Conservation (phyloP, 192 early-diverging fungal species). For the Coemansia nantahalensis region DNA sequence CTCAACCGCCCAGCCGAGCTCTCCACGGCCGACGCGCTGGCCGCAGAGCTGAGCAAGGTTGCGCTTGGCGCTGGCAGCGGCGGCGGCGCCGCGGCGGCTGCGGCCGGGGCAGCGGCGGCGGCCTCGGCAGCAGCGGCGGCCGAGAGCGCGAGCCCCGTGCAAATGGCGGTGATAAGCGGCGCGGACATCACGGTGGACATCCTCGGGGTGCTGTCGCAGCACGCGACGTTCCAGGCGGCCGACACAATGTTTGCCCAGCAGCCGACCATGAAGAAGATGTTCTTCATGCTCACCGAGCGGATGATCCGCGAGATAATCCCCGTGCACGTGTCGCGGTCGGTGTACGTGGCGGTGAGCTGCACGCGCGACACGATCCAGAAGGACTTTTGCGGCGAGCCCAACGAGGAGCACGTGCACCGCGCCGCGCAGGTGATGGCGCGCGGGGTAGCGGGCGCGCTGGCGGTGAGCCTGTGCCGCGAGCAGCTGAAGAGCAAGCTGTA, state of each 20-base stretch:
- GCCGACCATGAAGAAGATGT: constrained; percentile 84
- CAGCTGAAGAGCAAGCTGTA: constrained; percentile 84
- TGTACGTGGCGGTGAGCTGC: constrained; percentile 88
- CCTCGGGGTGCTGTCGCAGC: constrained; percentile 45
- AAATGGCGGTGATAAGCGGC: constrained; percentile 39
- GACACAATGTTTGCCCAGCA: constrained; percentile 77
- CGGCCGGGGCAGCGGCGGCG: background rate
- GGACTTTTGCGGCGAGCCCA: constrained; percentile 93
- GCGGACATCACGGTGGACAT: constrained; percentile 46
- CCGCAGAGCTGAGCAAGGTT: constrained; percentile 24
- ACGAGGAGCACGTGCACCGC: constrained; percentile 91
- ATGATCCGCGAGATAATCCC: constrained; percentile 88
- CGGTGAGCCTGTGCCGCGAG: constrained; percentile 91
- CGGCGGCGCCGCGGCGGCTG: background rate
- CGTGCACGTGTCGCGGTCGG: constrained; percentile 89
- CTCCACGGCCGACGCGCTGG: constrained; percentile 22
- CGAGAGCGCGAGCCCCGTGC: constrained; percentile 5
- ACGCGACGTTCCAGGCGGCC: constrained; percentile 72
- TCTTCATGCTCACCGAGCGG: constrained; percentile 83
- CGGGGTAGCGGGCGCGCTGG: constrained; percentile 80
- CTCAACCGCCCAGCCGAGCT: constrained; percentile 13
- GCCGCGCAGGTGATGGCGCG: constrained; percentile 96
- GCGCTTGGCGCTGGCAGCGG: constrained; percentile 16
- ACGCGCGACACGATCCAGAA: constrained; percentile 91
- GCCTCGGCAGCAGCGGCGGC: background rate